Base-by-base conservation (phyloP, 2,329 filamentous ascomycete genomes). In the Claviceps sorghi region DNA sequence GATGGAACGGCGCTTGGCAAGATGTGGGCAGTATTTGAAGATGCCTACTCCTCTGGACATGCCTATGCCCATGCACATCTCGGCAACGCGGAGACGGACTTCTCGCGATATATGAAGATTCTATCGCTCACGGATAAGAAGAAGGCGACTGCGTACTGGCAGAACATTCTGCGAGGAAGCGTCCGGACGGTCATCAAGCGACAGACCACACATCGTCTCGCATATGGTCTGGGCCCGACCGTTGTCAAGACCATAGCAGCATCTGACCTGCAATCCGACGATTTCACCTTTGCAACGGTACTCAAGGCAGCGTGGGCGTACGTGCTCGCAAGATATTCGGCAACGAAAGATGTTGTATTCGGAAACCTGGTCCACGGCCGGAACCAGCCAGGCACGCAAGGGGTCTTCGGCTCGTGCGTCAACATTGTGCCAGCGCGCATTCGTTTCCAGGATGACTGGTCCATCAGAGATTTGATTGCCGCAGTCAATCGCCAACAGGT, bases 351-450 rank as follows among this genome's bases (percentile, higher is more conserved):
- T 26, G 44, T 52, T n/a, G 50, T 52, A 4, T 52, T 52, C 29
- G 50, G 50, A 44, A 52, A 13, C n/a, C 44, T 52, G 6, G 29
- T 26, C 11, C 50, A 52, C 22, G 50, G 50, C 34, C 50, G 50
- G 17, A 48, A 52, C 26, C 34, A 52, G 50, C 50, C 50, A 8
- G 50, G 50, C 34, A 52, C 50, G 22, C 50, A 52, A 34, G 44
- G 38, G 13, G 32, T 48, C 8, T 48, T 52, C 26, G 50, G 44
- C 17, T 21, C 50, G 10, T 52, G 50, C 13, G 50, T 52, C 22
- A 52, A 48, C 36, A 52, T 52, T 17, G 22, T 47, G 3, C 44
- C 50, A 15, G n/a, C 34, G 2, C 44, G 50, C 44, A 30, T 52
- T 10, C 26, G 36, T 22, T 52, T 52, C 43, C 34, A 43, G 10